Evolutionary conservation across 192 early-diverging fungal genomes (phyloP), one percentile per base, ranked within the genome.

Genomic region (Mortierella antarctica): DNA sequence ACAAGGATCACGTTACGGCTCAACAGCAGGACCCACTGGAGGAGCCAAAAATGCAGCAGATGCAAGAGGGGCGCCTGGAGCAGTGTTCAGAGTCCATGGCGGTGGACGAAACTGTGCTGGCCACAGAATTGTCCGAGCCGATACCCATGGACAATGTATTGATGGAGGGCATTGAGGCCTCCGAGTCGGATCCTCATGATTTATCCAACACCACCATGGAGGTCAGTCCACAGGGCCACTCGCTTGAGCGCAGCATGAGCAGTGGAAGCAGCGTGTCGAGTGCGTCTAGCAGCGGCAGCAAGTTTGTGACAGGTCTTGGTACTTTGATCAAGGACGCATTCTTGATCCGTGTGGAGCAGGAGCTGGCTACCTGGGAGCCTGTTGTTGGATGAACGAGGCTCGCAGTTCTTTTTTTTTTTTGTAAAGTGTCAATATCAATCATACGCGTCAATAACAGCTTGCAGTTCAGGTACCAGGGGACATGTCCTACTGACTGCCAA

Each of bases 291-390:
- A 31, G 31, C 31, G 56, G 47, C 8, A 68, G 55, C 51, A 53
- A 54, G 15, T 40, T 17, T 20, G 48, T 58, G 13, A 14, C 47
- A 4, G 66, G 66, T 2, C 39, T 80, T n/a, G 68, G 63, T 6
- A 49, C 47, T 4, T 18, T 72, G 39, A 54, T 72, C 53, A 80
- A 80, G 14, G 77, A 80, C 15, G 65, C 77, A 8, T 80, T 80
- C 59, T 53, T 80, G 58, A 62, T 67, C 17, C 69, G 57, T 11
- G 55, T 80, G 15, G 77, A 80, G 13, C 77, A 72, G 57, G 77
- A 80, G 42, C 20, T 80, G 48, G 46, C 64, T 14, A 46, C 57
- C 39, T 80, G 77, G 77, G 70, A 71, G 18, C 60, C 77, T 48
- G 57, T 72, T 46, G 46, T 54, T n/a, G 51, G 68, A 44, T 67